These are phyloP conservation scores for Sphaerulina musiva DNA, from an alignment of 2,329 filamentous ascomycete species.

Conservation along the genomic window DNA sequence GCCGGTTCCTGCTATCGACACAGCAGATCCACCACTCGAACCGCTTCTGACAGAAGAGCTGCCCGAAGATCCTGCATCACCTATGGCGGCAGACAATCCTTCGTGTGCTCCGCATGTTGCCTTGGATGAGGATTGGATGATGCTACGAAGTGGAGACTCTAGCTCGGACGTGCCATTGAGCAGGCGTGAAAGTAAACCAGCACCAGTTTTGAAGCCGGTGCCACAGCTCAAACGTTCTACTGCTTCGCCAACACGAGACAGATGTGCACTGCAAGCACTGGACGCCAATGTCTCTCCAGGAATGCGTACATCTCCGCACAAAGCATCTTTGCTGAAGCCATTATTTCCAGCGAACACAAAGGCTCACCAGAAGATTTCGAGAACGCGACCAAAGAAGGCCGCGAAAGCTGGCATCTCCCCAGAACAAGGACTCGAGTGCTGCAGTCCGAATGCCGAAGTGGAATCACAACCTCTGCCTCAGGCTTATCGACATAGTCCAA, in stretches of 20 bases:
- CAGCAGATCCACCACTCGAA: too few relatives aligned
- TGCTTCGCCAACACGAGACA: slow-evolving; percentile 15
- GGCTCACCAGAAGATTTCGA: slow-evolving; percentile 10
- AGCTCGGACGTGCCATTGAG: not conserved
- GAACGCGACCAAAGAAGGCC: slow-evolving; percentile 25
- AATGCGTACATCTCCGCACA: slow-evolving; percentile 9
- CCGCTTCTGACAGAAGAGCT: not conserved
- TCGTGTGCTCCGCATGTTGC: not conserved
- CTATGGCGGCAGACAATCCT: not conserved
- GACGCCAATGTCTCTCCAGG: slow-evolving; percentile 22
- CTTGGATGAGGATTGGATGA: not conserved
- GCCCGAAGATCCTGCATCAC: not conserved
- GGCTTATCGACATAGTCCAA: not conserved
- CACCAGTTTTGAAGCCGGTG: not conserved
- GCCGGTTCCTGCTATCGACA: not conserved
- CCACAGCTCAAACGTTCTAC: slow-evolving; percentile 9
- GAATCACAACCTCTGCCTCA: not conserved
- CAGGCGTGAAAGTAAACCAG: not conserved
- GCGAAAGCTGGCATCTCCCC: not conserved
- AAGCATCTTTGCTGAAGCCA: slow-evolving; percentile 3
- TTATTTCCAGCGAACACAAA: not conserved
- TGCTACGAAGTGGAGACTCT: not conserved
- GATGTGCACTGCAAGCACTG: slow-evolving; percentile 23
- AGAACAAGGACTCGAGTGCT: not conserved
- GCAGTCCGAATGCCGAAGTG: not conserved